Evolutionary conservation across 371 early-diverging fungal species (phyloP), one percentile per base, ranked within the genome.

Genomic region (Apophysomyces elegans): DNA sequence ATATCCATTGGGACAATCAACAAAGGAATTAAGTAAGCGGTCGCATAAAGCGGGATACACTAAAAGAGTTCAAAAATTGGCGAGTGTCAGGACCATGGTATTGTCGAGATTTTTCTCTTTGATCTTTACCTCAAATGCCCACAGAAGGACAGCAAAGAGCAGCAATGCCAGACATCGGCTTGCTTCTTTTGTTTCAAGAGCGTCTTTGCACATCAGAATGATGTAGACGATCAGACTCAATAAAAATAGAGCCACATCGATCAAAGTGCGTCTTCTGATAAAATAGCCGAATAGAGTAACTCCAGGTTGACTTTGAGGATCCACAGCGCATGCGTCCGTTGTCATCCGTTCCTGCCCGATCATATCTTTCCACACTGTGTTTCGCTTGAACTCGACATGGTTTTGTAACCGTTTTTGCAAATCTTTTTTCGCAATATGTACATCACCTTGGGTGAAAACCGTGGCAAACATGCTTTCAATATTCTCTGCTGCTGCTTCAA

Each of bases 291-390:
- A 8, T n/a, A 50, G 5, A 9, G 9, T 50, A 11, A 75, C 58
- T 26, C 70, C 46, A 63, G 36, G 67, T 4, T 44, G 76, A 8
- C 56, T 71, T 64, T 36, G 71, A 50, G 21, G 7, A 44, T 80
- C 54, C 16, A 71, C 56, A 7, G 78, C 75, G 13, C 75, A 71
- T 4, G 83, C 81, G 32, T 78, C 82, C 21, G 70, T 63, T 2
- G 78, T 76, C 64, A 79, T 69, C 35, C 93, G 85, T 70, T 92
- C 92, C 54, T 84, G 73, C 26, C 84, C 83, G 37, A 93, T 82
- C 89, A 92, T 84, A 66, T 92, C 93, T 57, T 90, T 80, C 93
- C 93, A 93, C 26, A 93, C 82, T 0, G 93, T 91, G 60, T 87
- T 90, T 37, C 93, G 85, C 68, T 91, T 91, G 80, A 84, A 92